These are phyloP conservation scores for Coelastrella sp. DNA, from an alignment of 139 green algal genomes.

Conservation along the genomic window DNA sequence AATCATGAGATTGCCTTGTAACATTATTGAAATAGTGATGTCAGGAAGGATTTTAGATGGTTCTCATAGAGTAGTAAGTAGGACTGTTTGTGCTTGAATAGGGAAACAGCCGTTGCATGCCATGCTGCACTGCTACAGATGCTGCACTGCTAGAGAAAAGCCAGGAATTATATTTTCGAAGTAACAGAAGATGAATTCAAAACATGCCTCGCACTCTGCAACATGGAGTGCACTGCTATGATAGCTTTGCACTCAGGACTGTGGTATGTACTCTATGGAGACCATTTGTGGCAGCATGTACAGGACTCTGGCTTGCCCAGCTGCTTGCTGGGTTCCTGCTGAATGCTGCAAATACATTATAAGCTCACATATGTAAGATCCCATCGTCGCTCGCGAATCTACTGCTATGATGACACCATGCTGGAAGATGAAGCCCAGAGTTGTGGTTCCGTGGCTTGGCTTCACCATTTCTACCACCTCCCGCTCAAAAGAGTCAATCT, in stretches of 20 bases:
- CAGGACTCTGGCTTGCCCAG: neutral
- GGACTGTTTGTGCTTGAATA: too few relatives aligned
- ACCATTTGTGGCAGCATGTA: neutral
- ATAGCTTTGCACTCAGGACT: neutral
- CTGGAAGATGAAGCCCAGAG: slow-evolving; percentile 98
- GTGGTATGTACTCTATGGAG: too few relatives aligned
- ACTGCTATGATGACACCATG: slow-evolving; percentile 97
- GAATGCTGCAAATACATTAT: neutral
- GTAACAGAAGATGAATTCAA: too few relatives aligned
- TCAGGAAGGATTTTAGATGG: too few relatives aligned
- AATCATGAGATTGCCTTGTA: too few relatives aligned
- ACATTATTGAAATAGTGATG: too few relatives aligned
- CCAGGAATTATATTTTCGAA: too few relatives aligned
- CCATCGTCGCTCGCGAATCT: slow-evolving; percentile 96
- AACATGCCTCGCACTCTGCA: too few relatives aligned
- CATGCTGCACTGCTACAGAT: neutral
- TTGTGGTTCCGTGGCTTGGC: slow-evolving; percentile 98
- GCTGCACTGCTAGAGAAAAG: neutral
- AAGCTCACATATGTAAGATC: slow-evolving; percentile 96
- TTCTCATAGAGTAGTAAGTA: too few relatives aligned
- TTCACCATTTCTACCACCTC: slow-evolving; percentile 97
- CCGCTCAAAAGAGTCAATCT: slow-evolving; percentile 95
- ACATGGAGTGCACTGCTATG: neutral
- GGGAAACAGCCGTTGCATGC: too few relatives aligned
- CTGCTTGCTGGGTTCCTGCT: neutral